Evolutionary conservation across 2,329 filamentous ascomycete species (phyloP).

Genomic region (Fusarium nelsonii): DNA sequence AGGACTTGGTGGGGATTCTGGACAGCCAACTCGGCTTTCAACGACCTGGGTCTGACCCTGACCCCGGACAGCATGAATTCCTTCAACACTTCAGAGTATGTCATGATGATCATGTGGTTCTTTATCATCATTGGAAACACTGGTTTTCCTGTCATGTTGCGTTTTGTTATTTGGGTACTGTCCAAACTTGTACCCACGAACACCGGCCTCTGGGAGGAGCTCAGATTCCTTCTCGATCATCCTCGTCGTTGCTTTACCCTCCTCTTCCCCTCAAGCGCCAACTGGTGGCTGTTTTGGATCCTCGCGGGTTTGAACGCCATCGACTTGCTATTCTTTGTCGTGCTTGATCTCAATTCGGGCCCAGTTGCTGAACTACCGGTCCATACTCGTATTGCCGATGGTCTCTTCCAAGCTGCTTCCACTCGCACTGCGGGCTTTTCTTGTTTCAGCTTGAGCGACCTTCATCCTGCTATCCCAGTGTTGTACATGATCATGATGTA

Average conservation of each 20-base stretch:
- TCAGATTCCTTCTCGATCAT: slow-evolving; percentile 91
- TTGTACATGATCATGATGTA: slow-evolving; percentile 99
- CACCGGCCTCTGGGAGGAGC: slow-evolving; percentile 86
- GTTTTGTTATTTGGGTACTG: slow-evolving; percentile 88
- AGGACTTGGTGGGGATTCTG: slow-evolving; percentile 94
- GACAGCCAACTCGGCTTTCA: slow-evolving; percentile 88
- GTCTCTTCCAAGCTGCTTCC: slow-evolving; percentile 88
- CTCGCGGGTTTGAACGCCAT: slow-evolving; percentile 84
- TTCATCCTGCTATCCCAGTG: slow-evolving; percentile 93
- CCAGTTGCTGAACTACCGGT: slow-evolving; percentile 76
- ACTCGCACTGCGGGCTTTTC: slow-evolving; percentile 93
- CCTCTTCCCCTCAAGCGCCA: slow-evolving; percentile 88
- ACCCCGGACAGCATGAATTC: slow-evolving; percentile 95
- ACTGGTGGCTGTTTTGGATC: slow-evolving; percentile 95
- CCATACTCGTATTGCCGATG: slow-evolving; percentile 83
- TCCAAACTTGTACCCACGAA: slow-evolving; percentile 74
- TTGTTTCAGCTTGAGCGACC: slow-evolving; percentile 78
- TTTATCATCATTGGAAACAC: slow-evolving; percentile 96
- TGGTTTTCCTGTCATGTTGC: slow-evolving; percentile 93
- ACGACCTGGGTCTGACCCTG: slow-evolving; percentile 92
- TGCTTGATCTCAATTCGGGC: slow-evolving; percentile 84
- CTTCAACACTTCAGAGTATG: slow-evolving; percentile 81
- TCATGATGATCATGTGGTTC: slow-evolving; percentile 82
- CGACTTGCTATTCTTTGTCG: slow-evolving; percentile 90
- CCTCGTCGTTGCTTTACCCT: slow-evolving; percentile 96